Evolutionary conservation across 2,329 filamentous ascomycete species (phyloP), one percentile per base, ranked within the genome.

Genomic region (Colletotrichum gloeosporioides): DNA sequence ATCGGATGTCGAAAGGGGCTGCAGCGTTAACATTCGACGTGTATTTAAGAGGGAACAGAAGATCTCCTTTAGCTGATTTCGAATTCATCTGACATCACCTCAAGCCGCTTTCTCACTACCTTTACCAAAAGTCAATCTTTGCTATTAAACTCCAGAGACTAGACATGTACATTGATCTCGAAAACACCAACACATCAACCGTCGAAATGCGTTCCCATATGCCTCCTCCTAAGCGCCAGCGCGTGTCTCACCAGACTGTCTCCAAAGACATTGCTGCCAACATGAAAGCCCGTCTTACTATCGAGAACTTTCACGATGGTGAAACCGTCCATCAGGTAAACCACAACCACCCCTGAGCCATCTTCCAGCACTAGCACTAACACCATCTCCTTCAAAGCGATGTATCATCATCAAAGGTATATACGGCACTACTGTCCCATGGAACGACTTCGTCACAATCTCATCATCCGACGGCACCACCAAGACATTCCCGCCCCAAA

Each of bases 351-450:
- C 22, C 5, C 9, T 16, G 29, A 8, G 22, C 5, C 8, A 6
- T 12, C 4, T 34, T 15, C 16, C 22, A 44, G 6, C n/a, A n/a
- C 36, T 63, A 44, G 6, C n/a, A n/a, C 36, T 63, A 7, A 49
- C 22, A 8, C 27, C 16, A 12, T 32, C 29, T 18, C n/a, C 61
- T 25, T 18, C 2, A n/a, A 25, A 76, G 66, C 74, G 74, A 15
- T 74, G 74, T 18, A 27, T 76, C 13, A 73, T 76, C 6, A 65
- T 74, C 25, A 67, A 76, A 12, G 73, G 73, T 76, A 34, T 44
- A 29, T 27, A 27, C 16, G 3, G 16, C 39, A 25, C 32, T 2
- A 9, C 6, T n/a, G 12, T 29, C 9, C 62, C 62, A 22, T 22
- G n/a, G 25, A 8, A 16, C 2, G 36, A 55, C n/a, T 73, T 61